Evolutionary conservation across 1,284 basidiomycete species (phyloP), one percentile per base, ranked within the genome.

Genomic region (Ganoderma leucocontextum): DNA sequence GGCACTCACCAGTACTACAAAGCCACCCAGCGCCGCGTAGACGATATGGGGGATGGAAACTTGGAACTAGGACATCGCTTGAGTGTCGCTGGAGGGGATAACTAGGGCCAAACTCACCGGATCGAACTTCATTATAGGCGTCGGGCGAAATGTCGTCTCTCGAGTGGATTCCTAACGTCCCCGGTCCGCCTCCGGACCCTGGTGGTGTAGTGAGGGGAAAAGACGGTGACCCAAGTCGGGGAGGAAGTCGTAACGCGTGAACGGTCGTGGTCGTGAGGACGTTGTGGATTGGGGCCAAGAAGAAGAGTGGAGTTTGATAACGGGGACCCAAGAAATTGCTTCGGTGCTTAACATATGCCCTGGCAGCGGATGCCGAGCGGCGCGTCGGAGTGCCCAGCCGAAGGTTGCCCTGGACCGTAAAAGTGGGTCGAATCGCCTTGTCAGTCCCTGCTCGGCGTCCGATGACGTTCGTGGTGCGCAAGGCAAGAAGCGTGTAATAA

Each of bases 1-100:
- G 12, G 17, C 15, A 70, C 75, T 64, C 62, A 95, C 94, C 72
- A 96, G 76, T 49, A 96, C 94, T 64, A 95, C 87, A 78, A 96
- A 96, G 62, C 90, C 94, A 36, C 95, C 95, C 17, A 97, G 83
- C 75, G 92, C 89, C 71, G 95, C 90, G 84, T 97, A 97, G 63
- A 89, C 87, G 72, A 95, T 84, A 79, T 94, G 93, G 47, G 91
- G 88, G 66, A 85, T 87, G 9, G 89, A 87, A 19, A 89, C 84
- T 74, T 91, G 86, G 76, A 94, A 89, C 93, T 95, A 69, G 52
- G 41, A 52, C 5, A 15, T 38, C 4, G 10, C 35, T 29, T 63
- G 60, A 53, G 36, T n/a, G 57, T 13, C 47, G 17, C 15, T 17
- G n/a, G 17, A 44, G 33, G 25, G 8, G 39, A 19, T 19, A 42